Conservation (phyloP, 2,329 filamentous ascomycete genomes). For the Elsinoe arachidis region DNA sequence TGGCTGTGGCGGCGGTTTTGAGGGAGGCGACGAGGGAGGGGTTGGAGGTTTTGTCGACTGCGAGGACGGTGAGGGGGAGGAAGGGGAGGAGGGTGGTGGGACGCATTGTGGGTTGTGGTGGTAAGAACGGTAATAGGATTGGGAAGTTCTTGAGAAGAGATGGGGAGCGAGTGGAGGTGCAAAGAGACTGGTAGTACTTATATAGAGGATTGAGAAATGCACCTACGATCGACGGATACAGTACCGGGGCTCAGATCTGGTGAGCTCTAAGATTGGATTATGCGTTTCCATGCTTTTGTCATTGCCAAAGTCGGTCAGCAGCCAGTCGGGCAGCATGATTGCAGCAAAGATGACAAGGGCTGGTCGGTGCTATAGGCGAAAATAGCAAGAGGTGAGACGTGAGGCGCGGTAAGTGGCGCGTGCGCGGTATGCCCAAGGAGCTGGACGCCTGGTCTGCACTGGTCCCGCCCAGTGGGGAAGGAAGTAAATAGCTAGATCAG, state of each 20-base stretch:
- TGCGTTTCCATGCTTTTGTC: neutral
- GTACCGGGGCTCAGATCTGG: neutral
- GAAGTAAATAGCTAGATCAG: neutral
- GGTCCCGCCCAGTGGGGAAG: neutral
- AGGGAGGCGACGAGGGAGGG: conserved; percentile 33
- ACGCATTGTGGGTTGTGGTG: neutral
- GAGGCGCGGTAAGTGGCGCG: neutral
- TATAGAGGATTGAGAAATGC: neutral
- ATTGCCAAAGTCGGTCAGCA: neutral
- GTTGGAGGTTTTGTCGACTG: conserved; percentile 34
- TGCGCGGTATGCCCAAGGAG: neutral
- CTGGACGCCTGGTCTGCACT: neutral
- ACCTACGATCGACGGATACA: too few relatives aligned
- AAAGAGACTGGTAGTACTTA: neutral
- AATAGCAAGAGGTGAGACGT: conserved; percentile 1
- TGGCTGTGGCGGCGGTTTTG: conserved; percentile 35
- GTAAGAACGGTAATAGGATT: neutral
- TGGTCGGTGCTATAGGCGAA: neutral
- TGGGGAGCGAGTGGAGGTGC: neutral
- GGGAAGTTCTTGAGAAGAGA: neutral
- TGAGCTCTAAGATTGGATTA: neutral
- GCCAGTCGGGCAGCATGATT: neutral
- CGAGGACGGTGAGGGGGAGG: conserved; percentile 20
- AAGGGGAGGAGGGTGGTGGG: conserved; percentile 18
- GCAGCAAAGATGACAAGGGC: neutral